Evolutionary conservation across 495 filamentous ascomycete species (phyloP), one percentile per base, ranked within the genome.

Genomic region (Polyplosphaeria fusca): DNA sequence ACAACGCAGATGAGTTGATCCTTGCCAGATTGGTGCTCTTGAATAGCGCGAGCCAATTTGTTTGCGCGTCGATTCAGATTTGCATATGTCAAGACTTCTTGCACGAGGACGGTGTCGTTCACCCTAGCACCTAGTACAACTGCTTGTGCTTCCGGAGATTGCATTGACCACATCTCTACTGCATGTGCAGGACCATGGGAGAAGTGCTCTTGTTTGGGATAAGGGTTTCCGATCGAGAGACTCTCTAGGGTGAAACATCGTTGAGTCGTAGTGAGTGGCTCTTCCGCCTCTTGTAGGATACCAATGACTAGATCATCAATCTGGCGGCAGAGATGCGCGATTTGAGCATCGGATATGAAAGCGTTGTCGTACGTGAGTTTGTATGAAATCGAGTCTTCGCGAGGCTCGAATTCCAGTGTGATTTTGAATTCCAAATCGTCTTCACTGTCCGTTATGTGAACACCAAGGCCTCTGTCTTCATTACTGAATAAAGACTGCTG

Each of bases 361-460:
- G 77, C 66, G 5, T 70, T 37, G 47, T 83, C 72, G 61, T 77
- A 86, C 28, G 79, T 84, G 9, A 71, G 76, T 48, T 74, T 76
- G 5, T 76, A 63, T 30, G 59, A 52, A 20, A 85, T 67, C 4
- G 59, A 55, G 4, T 71, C 68, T 3, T 47, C 54, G 1, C 50
- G 55, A 0, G 88, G 88, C 60, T 86, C 82, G 23, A 91, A 69
- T 64, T 92, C 88, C 4, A 94, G 58, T 26, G 87, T 75, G 2
- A 93, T 68, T 24, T 81, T 81, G 45, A 87, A 88, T 63, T 92
- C 89, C 26, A 91, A 73, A 46, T 78, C 78, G 59, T 93, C 89
- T 11, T 71, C 73, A 43, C 79, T 78, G 45, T 74, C 76, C 1
- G 82, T 67, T 46, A 83, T 69, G 19, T 47, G 60, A 12, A 89